Base-by-base conservation (phyloP, 1,139 yeast species). In the Diutina neorugosa region DNA sequence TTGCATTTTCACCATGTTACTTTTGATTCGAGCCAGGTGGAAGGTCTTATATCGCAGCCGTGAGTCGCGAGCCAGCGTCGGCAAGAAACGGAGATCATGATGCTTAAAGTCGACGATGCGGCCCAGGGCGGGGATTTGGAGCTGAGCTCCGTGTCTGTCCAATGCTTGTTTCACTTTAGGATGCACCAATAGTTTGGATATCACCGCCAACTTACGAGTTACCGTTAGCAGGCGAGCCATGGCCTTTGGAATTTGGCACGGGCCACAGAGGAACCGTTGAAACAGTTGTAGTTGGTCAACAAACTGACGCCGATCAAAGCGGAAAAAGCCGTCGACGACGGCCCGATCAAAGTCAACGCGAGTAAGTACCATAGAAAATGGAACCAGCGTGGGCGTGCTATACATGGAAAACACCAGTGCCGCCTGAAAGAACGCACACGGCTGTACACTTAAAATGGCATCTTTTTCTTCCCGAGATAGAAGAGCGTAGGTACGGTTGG, bases 141-240 rank as follows among this genome's bases (percentile, higher is more conserved):
- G 20, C 21, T 34, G 40, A 4, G 5, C 5, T 4, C 37, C 40
- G 14, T 31, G n/a, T 11, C 14, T 11, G 18, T n/a, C 41, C 20
- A 25, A 3, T 2, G 37, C 50, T 16, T 25, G 23, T 16, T 25
- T n/a, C 20, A 27, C 50, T 18, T n/a, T 9, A 21, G 21, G 40
- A 12, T 23, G 21, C 50, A 34, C 37, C 8, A 46, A 16, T 7
- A 46, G 40, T 6, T 27, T 27, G 12, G 48, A 44, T 9, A 44
- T n/a, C 19, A 44, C 34, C 34, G 48, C 48, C 48, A 46, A 27
- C 21, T 46, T 46, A n/a, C 50, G 50, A 8, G 41, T n/a, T 7
- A 46, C 50, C 8, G 40, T 46, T 7, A 46, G 18, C 50, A 27
- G 41, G 4, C 50, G 50, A 3, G 50, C 50, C 31, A 46, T 27